Conservation (phyloP, 2,329 filamentous ascomycete genomes). For the Aspergillus tamarii region DNA sequence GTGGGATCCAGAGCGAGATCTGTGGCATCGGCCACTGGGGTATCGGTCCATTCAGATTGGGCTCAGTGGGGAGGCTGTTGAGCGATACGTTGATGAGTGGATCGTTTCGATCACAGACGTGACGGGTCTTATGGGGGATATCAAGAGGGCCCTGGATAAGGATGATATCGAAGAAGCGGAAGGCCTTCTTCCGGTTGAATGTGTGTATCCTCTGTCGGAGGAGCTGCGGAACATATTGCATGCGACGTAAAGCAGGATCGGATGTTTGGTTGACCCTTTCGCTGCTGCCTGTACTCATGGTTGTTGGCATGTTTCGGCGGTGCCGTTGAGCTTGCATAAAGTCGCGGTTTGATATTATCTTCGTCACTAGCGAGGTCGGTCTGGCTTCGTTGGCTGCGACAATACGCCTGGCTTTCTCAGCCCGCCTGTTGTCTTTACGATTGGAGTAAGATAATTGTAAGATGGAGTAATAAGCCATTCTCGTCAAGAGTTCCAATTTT, state of each 20-base stretch:
- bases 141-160: constrained; percentile 52
- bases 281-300: neutral
- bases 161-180: constrained; percentile 35
- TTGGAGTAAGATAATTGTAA: neutral
- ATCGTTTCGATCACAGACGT: constrained; percentile 62
- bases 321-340: too few relatives aligned
- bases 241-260: neutral
- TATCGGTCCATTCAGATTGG: constrained; percentile 66
- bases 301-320: neutral
- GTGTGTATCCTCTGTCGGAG: constrained; percentile 17
- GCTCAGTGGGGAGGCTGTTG: constrained; percentile 52
- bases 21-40: constrained; percentile 48
- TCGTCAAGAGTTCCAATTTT: neutral
- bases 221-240: constrained; percentile 20
- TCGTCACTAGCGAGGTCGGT: too few relatives aligned
- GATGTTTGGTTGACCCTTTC: neutral
- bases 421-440: too few relatives aligned
- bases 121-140: constrained; percentile 54
- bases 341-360: too few relatives aligned
- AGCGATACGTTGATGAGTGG: constrained; percentile 54
- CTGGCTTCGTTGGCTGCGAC: too few relatives aligned
- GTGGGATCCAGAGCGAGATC: constrained; percentile 65
- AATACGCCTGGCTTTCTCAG: too few relatives aligned
- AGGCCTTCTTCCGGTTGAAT: constrained; percentile 16
- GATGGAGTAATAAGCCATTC: neutral